A percentile compares a stretch with the other conserved stretches of the same genome.
Conservation (phyloP, 2,329 filamentous ascomycete genomes). For the Sporothrix schenckii region DNA sequence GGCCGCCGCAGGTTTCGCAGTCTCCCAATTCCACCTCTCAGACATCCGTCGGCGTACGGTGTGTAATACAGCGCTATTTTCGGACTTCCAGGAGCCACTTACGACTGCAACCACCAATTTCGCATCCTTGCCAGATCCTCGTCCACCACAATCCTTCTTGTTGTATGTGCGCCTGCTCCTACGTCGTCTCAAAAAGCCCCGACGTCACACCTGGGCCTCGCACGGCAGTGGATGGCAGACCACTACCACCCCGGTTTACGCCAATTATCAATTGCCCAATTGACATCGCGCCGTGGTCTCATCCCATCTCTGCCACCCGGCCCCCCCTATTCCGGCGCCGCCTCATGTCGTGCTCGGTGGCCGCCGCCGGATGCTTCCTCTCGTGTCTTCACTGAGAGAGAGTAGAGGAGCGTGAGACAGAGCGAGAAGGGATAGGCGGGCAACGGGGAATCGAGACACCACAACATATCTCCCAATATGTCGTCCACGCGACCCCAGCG, state of each 20-base stretch:
- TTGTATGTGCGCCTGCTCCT: not conserved
- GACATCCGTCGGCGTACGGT: not conserved
- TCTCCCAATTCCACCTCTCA: not conserved
- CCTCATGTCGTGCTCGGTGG: constrained; percentile 23
- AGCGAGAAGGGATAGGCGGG: not conserved
- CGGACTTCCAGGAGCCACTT: not conserved
- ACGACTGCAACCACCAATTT: not conserved
- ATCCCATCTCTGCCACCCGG: not conserved
- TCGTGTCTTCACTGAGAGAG: constrained; percentile 19
- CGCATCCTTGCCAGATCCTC: constrained; percentile 4
- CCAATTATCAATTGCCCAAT: not conserved
- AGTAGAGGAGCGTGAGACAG: not conserved
- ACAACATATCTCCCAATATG: not conserved
- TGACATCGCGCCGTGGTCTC: not conserved
- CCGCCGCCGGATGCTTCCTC: constrained; percentile 14
- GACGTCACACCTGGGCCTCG: constrained; percentile 14
- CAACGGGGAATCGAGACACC: not conserved
- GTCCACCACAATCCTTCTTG: not conserved
- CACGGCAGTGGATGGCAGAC: constrained; percentile 10
- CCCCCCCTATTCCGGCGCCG: not conserved
- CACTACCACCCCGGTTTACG: not conserved
- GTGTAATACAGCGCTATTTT: not conserved
- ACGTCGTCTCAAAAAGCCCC: not conserved
- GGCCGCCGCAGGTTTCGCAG: not conserved
- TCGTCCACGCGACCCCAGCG: constrained; percentile 32